Conservation (phyloP, 257 asterid species). For the Solanum peruvianum region DNA sequence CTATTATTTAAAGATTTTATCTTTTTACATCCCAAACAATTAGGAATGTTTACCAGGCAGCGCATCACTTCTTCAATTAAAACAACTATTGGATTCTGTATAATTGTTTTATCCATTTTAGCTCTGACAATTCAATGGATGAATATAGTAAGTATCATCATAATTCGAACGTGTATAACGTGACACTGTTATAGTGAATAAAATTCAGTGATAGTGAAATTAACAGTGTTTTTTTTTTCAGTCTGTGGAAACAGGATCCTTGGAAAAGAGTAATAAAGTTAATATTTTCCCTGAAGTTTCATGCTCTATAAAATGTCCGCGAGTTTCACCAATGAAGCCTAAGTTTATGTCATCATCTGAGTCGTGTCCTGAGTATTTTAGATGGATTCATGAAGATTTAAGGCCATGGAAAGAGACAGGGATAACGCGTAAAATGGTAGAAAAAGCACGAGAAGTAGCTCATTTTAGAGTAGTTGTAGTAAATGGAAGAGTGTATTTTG, state of each 20-base stretch:
- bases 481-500: slow-evolving; percentile 44
- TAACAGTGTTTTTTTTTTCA: background rate
- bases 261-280: slow-evolving; percentile 4
- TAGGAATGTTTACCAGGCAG: slow-evolving; percentile 18
- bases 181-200: background rate
- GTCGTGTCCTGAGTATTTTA: slow-evolving; percentile 65
- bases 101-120: slow-evolving; percentile 19
- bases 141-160: slow-evolving; percentile 34
- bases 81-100: slow-evolving; percentile 23
- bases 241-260: slow-evolving; percentile 31
- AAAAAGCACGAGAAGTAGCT: slow-evolving; percentile 26
- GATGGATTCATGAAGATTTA: slow-evolving; percentile 85
- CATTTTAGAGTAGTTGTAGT: slow-evolving; percentile 44
- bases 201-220: background rate
- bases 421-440: slow-evolving; percentile 44
- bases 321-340: slow-evolving; percentile 6
- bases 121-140: slow-evolving; percentile 38
- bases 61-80: slow-evolving; percentile 13
- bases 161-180: background rate
- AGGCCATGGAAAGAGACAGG: slow-evolving; percentile 61
- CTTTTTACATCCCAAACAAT: background rate
- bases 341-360: background rate
- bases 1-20: background rate
- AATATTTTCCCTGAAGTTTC: slow-evolving; percentile 20
- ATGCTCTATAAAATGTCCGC: slow-evolving; percentile 45